Conservation (phyloP, 345 rosid genomes). For the Rubroshorea leprosula region DNA sequence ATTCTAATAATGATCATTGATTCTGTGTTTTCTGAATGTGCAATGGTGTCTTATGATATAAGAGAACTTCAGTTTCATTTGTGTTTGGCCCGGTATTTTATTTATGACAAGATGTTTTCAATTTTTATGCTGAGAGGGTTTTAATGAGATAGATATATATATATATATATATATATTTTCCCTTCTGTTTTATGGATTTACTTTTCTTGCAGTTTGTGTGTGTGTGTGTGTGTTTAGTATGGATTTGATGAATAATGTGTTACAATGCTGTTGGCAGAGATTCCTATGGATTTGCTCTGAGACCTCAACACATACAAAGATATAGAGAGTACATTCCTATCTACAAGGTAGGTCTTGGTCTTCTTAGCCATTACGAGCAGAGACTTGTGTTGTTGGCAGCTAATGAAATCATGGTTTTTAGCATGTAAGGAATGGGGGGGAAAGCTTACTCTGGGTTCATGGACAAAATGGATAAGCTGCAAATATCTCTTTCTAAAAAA, state of each 20-base stretch:
- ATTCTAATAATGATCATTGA: neutral
- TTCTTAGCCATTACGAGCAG: neutral
- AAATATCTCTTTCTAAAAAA: neutral
- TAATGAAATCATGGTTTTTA: too few species aligned
- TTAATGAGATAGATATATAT: too few species aligned
- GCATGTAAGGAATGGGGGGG: neutral
- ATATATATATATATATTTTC: too few species aligned
- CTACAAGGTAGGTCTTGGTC: constrained; percentile 44
- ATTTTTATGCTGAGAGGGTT: neutral
- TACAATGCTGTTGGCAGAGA: constrained; percentile 45
- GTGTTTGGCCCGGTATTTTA: neutral
- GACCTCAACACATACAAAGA: constrained; percentile 88
- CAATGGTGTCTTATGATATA: neutral
- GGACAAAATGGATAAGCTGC: too few species aligned
- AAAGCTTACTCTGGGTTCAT: neutral
- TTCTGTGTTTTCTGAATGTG: neutral
- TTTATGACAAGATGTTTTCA: neutral
- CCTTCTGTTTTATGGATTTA: neutral
- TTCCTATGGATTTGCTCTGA: constrained; percentile 85
- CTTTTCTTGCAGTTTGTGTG: neutral
- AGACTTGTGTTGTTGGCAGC: neutral
- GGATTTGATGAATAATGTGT: neutral
- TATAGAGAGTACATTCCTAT: constrained; percentile 63
- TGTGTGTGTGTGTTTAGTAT: neutral
- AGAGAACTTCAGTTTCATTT: too few species aligned